Evolutionary conservation across 352 stramenopile species (phyloP).

Genomic region (Phytophthora crassamura): DNA sequence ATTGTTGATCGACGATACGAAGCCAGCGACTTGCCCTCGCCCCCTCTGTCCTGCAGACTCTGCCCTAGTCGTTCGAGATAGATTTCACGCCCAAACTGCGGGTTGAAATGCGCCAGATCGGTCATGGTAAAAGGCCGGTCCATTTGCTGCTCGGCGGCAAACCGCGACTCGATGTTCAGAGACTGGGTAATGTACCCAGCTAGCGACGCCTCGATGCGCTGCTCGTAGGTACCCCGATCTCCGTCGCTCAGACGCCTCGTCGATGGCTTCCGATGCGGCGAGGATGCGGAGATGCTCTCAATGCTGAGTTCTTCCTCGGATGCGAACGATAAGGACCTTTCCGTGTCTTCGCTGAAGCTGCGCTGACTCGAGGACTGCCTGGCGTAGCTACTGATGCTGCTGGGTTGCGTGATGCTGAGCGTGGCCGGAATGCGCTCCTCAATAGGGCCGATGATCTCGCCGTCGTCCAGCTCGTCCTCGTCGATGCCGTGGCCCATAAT

Average conservation of each 20-base stretch:
- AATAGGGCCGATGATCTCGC: slow-evolving; percentile 36
- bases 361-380: slow-evolving; percentile 44
- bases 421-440: slow-evolving; percentile 31
- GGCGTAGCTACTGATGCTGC: slow-evolving; percentile 29
- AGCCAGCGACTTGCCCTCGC: slow-evolving; percentile 59
- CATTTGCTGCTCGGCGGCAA: slow-evolving; percentile 35
- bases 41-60: slow-evolving; percentile 66
- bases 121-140: slow-evolving; percentile 65
- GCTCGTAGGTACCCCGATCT: slow-evolving; percentile 62
- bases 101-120: slow-evolving; percentile 70
- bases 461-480: slow-evolving; percentile 43
- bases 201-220: slow-evolving; percentile 71
- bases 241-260: slow-evolving; percentile 51
- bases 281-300: slow-evolving; percentile 37
- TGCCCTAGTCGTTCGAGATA: slow-evolving; percentile 75
- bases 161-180: slow-evolving; percentile 48
- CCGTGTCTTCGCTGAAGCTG: slow-evolving; percentile 70
- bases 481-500: slow-evolving; percentile 45
- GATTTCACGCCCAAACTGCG: slow-evolving; percentile 70
- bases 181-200: slow-evolving; percentile 60
- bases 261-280: slow-evolving; percentile 34
- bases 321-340: slow-evolving; percentile 67
- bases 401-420: slow-evolving; percentile 22
- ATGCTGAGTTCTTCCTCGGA: slow-evolving; percentile 60
- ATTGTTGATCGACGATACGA: slow-evolving; percentile 77